phyloP scores from a whole-genome alignment of 352 stramenopile species.

The Phytophthora sojae region DNA sequence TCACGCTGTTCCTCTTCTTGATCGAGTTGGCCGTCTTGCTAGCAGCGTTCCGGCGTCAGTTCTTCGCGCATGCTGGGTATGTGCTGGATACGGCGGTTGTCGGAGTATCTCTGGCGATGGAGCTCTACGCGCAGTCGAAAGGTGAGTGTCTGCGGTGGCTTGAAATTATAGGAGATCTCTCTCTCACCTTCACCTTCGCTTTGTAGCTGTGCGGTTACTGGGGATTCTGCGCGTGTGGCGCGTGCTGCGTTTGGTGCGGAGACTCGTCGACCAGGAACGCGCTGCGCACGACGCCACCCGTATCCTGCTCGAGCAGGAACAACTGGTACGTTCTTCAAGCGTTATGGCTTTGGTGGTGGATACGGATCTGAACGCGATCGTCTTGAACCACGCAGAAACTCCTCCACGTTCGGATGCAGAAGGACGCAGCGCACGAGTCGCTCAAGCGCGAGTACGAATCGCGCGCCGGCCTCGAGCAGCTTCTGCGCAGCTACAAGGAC shows the following conservation, averaged over 20 bases:
- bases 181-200: conserved; percentile 5
- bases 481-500: conserved; percentile 77
- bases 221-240: conserved; percentile 69
- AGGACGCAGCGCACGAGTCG: conserved; percentile 56
- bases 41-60: conserved; percentile 50
- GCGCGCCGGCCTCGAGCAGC: conserved; percentile 50
- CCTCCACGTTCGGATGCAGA: conserved; percentile 54
- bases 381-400: conserved; percentile 43
- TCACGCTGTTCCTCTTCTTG: conserved; percentile 70
- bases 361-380: conserved; percentile 1
- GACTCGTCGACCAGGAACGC: conserved; percentile 58
- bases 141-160: conserved; percentile 33
- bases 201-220: conserved; percentile 52
- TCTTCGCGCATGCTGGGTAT: conserved; percentile 73
- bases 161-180: neutral
- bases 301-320: conserved; percentile 53
- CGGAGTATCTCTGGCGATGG: conserved; percentile 33
- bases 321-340: conserved; percentile 41
- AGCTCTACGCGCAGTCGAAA: conserved; percentile 65
- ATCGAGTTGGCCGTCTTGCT: conserved; percentile 59
- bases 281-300: conserved; percentile 47
- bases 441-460: conserved; percentile 70
- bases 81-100: conserved; percentile 56
- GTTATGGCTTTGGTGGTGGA: neutral
- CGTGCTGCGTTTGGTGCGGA: conserved; percentile 61